phyloP scores from a whole-genome alignment of 2,329 filamentous ascomycete species.

The Leptographium procerum region DNA sequence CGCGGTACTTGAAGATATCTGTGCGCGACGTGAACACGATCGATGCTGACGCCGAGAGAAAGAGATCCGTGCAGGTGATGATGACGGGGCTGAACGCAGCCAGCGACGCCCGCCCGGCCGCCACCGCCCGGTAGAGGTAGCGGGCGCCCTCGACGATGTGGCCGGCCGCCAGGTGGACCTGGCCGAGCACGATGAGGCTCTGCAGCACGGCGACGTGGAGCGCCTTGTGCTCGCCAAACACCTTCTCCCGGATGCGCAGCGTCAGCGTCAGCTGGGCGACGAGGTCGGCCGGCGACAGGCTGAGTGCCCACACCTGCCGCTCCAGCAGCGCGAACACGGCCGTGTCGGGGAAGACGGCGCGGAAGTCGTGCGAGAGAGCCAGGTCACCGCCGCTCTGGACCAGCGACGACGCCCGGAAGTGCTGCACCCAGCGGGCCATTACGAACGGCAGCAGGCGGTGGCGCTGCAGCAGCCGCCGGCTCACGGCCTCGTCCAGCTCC shows the following conservation, averaged over 20 bases:
- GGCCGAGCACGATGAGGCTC: constrained; percentile 24
- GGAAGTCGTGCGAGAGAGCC: constrained; percentile 20
- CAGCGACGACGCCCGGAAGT: constrained; percentile 24
- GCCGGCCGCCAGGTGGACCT: constrained; percentile 17
- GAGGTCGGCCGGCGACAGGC: constrained; percentile 10
- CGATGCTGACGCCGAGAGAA: constrained; percentile 23
- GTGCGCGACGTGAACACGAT: constrained; percentile 24
- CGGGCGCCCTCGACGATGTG: constrained; percentile 17
- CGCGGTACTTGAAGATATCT: constrained; percentile 23
- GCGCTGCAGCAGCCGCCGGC: constrained; percentile 16
- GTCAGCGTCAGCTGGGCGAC: constrained; percentile 22
- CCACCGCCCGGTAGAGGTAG: constrained; percentile 25
- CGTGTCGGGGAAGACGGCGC: constrained; percentile 24
- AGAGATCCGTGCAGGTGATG: constrained; percentile 23
- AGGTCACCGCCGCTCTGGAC: constrained; percentile 18
- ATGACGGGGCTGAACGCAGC: constrained; percentile 22
- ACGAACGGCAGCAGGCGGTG: constrained; percentile 23
- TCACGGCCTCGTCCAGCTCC: constrained; percentile 14
- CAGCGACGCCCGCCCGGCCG: constrained; percentile 20
- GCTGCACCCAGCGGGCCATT: constrained; percentile 23
- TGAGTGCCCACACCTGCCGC: constrained; percentile 18
- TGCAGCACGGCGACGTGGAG: constrained; percentile 24
- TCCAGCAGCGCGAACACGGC: constrained; percentile 25
- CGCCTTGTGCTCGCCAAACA: constrained; percentile 23
- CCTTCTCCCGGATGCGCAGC: constrained; percentile 22